Evolutionary conservation across 2,329 filamentous ascomycete genomes (phyloP).

Genomic region (Chaetomium globosum): DNA sequence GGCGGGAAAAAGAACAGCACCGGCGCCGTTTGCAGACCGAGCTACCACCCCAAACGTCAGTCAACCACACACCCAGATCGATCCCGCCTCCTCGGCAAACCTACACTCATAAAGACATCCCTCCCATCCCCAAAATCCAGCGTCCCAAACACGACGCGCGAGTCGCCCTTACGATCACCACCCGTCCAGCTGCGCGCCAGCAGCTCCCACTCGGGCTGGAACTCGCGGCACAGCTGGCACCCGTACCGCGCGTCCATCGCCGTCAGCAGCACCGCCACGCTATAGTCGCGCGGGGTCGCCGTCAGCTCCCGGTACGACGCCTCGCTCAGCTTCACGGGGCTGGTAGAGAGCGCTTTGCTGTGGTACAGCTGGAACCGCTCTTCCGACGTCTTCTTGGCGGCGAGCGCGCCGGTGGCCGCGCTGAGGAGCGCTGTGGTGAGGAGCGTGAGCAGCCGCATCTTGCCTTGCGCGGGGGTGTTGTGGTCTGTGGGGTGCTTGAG

Average conservation of each 20-base stretch:
- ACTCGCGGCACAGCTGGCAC: constrained; percentile 83
- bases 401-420: constrained; percentile 47
- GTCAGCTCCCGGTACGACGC: constrained; percentile 74
- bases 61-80: neutral
- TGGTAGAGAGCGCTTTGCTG: constrained; percentile 63
- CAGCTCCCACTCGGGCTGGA: constrained; percentile 92
- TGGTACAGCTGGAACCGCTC: constrained; percentile 73
- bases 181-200: constrained; percentile 83
- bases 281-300: constrained; percentile 77
- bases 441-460: constrained; percentile 70
- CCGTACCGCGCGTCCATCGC: constrained; percentile 81
- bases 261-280: constrained; percentile 79
- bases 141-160: constrained; percentile 75
- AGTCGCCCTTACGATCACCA: constrained; percentile 74
- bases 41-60: constrained; percentile 52
- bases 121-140: constrained; percentile 87
- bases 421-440: constrained; percentile 64
- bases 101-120: constrained; percentile 81
- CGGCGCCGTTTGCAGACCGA: constrained; percentile 91
- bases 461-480: constrained; percentile 40
- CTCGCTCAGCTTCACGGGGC: constrained; percentile 79
- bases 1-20: constrained; percentile 86
- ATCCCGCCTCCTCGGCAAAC: constrained; percentile 28
- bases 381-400: constrained; percentile 59
- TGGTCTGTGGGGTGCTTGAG: neutral